These are phyloP conservation scores for Hexamita inflata DNA, from an alignment of 208 protist genomes.

Conservation along the genomic window DNA sequence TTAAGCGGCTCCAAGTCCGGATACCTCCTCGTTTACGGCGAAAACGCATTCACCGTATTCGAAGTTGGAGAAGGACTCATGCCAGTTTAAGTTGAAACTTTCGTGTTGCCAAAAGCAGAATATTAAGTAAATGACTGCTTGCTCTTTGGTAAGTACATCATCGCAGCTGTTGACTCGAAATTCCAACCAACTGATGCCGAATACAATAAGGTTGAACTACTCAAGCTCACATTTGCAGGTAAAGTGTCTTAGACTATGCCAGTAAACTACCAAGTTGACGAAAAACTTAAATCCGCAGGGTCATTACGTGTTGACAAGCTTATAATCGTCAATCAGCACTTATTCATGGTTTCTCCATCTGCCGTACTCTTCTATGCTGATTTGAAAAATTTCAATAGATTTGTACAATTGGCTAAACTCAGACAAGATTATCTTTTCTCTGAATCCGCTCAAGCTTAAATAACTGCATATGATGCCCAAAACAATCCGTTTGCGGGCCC, in stretches of 20 bases:
- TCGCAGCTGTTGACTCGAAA: background rate
- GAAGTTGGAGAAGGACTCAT: background rate
- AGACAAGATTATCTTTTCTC: too few relatives aligned
- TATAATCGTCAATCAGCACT: background rate
- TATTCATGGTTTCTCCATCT: background rate
- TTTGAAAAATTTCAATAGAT: background rate
- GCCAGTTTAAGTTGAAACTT: background rate
- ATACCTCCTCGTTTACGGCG: background rate
- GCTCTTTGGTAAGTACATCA: conserved; percentile 9
- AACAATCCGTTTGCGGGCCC: background rate
- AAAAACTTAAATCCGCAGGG: background rate
- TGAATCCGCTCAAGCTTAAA: background rate
- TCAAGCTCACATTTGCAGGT: conserved; percentile 4
- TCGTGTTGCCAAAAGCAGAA: background rate
- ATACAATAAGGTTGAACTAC: background rate
- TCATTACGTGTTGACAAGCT: background rate
- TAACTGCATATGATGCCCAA: background rate
- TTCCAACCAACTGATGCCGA: background rate
- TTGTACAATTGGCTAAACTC: background rate
- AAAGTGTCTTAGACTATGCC: background rate
- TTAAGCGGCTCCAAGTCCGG: background rate
- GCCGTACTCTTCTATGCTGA: background rate
- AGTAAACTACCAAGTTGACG: background rate
- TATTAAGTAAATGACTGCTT: background rate
- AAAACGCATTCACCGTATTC: conserved; percentile 15